phyloP scores from a whole-genome alignment of 176 grass and related monocot genomes.

The Phyllostachys edulis region DNA sequence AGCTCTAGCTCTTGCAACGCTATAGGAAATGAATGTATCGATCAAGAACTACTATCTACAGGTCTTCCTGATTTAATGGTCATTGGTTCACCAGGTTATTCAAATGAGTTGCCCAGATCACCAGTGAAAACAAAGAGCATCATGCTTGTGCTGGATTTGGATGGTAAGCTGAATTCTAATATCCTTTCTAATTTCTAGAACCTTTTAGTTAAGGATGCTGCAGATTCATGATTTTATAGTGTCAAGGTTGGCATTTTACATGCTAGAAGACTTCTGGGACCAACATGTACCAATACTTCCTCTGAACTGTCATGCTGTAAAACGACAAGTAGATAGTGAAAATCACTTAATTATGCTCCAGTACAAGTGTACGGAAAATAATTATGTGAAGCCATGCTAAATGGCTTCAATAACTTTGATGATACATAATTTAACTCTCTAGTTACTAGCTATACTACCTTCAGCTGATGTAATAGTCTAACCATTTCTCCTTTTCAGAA shows the following conservation, averaged over 20 bases:
- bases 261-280: not conserved
- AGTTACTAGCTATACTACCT: not conserved
- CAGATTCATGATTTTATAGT: not conserved
- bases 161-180: slow-evolving; percentile 43
- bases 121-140: slow-evolving; percentile 20
- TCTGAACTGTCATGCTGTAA: not conserved
- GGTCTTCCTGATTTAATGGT: slow-evolving; percentile 43
- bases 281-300: not conserved
- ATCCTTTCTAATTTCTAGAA: not conserved
- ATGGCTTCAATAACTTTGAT: not conserved
- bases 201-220: not conserved
- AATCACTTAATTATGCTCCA: not conserved
- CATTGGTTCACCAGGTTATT: slow-evolving; percentile 26
- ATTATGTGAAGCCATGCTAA: not conserved
- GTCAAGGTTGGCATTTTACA: not conserved
- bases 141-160: slow-evolving; percentile 70
- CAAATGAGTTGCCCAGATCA: not conserved
- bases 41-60: slow-evolving; percentile 37
- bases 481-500: slow-evolving; percentile 39
- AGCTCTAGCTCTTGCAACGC: slow-evolving; percentile 25
- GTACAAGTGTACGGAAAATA: not conserved
- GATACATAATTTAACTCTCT: not conserved
- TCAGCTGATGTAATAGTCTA: not conserved
- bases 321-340: not conserved
- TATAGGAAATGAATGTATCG: not conserved